phyloP scores from a whole-genome alignment of 306 rosid genomes.

The Vigna reflexopilosa region DNA sequence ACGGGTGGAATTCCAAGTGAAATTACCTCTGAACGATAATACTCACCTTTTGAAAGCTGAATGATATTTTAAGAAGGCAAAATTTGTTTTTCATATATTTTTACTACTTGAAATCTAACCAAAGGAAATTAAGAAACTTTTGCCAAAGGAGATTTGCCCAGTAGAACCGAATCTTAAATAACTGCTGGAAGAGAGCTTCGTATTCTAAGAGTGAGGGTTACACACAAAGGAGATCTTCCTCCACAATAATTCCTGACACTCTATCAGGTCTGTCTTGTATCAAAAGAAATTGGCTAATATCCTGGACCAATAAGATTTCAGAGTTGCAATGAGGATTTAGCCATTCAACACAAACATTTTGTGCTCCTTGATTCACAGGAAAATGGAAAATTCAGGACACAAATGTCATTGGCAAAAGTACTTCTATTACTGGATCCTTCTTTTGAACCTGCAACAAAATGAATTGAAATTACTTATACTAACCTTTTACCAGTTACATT shows the following conservation, averaged over 20 bases:
- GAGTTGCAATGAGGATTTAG: conserved; percentile 40
- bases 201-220: conserved; percentile 44
- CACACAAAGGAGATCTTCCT: conserved; percentile 81
- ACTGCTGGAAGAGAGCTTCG: conserved; percentile 26
- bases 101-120: conserved; percentile 47
- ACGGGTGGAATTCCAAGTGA: conserved; percentile 46
- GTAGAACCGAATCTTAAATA: conserved; percentile 46
- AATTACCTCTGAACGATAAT: conserved; percentile 42
- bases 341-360: conserved; percentile 50
- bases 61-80: conserved; percentile 37
- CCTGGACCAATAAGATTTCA: conserved; percentile 48
- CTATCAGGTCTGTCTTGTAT: conserved; percentile 40
- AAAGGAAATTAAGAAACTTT: conserved; percentile 50
- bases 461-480: conserved; percentile 21
- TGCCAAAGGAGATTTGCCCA: conserved; percentile 94
- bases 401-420: conserved; percentile 39
- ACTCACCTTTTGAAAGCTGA: neutral
- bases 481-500: conserved; percentile 22
- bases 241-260: conserved; percentile 46
- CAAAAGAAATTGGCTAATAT: conserved; percentile 43
- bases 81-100: conserved; percentile 34
- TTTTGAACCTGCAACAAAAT: conserved; percentile 61
- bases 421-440: conserved; percentile 46
- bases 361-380: conserved; percentile 51
- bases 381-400: conserved; percentile 39